A percentile compares a stretch with the other conserved stretches of the same genome.
Conservation (phyloP, 805 yeast species). For the Tetrapisispora pingtungensis region DNA sequence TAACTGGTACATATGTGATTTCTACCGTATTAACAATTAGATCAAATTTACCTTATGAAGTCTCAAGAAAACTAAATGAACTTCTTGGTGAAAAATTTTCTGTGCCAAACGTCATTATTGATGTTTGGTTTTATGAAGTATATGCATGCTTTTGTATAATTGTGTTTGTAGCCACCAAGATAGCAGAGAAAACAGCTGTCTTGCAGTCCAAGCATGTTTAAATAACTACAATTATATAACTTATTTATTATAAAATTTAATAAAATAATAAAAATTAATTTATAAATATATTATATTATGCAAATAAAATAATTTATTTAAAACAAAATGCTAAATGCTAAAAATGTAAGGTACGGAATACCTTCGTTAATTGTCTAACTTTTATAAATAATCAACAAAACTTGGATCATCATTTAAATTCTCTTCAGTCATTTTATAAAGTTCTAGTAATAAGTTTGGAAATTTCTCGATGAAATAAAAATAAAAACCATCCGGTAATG, state of each 20-base stretch:
- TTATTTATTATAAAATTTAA: not conserved
- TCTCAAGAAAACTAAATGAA: slow-evolving; percentile 26
- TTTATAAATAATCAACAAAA: slow-evolving; percentile 22
- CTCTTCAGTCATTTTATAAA: slow-evolving; percentile 51
- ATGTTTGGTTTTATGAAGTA: slow-evolving; percentile 34
- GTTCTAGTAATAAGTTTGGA: slow-evolving; percentile 69
- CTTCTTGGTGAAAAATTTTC: slow-evolving; percentile 26
- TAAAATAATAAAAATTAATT: not conserved
- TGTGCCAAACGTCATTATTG: slow-evolving; percentile 25
- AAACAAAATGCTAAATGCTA: not conserved
- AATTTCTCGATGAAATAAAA: slow-evolving; percentile 62
- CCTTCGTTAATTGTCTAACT: not conserved
- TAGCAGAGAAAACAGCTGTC: slow-evolving; percentile 19
- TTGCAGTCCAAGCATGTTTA: not conserved
- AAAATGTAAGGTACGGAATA: not conserved
- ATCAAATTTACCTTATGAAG: slow-evolving; percentile 30
- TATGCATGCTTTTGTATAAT: slow-evolving; percentile 27
- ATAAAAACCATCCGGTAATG: slow-evolving; percentile 79
- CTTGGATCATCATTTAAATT: slow-evolving; percentile 56
- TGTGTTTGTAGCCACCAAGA: slow-evolving; percentile 22
- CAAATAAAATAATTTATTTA: not conserved
- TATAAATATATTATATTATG: not conserved
- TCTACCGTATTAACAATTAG: slow-evolving; percentile 33
- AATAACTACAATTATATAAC: not conserved
- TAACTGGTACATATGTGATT: slow-evolving; percentile 32